Base-by-base conservation (phyloP, 176 grass and related monocot species). In the Dactylis glomerata region DNA sequence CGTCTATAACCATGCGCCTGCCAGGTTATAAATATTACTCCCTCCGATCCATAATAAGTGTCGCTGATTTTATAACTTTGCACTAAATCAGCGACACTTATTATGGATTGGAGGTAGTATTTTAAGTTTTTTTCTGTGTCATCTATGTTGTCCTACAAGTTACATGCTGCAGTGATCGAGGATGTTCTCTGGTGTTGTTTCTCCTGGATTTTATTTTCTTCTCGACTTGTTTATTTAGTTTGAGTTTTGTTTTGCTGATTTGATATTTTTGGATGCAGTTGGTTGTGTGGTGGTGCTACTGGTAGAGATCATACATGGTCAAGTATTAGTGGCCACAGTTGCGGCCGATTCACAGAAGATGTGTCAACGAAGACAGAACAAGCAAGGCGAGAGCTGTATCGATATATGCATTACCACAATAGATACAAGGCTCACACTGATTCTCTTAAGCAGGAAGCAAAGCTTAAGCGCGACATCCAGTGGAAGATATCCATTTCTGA, bases 231-330 rank as follows among this genome's bases (percentile, higher is more conserved):
- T 23, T 57, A 32, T 51, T 68, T 28, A 68, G 4, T 80, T 79
- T 46, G 15, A 42, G 2, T 54, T 79, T 72, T 70, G 7, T 81
- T 81, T 82, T 45, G 50, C 66, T 87, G 20, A 69, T 59, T 57
- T 91, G 40, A 73, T 84, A 50, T 70, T 83, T 83, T 88, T 77
- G 50, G 50, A 57, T 86, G 82, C 70, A 99, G 97, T 79, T 99
- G 93, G 93, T 89, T 96, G 75, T 99, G 97, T 91, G 97, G 93
- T 70, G 97, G 82, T 83, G 88, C 97, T 76, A 94, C 93, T 27
- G 97, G 97, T 42, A 87, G 88, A 81, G 92, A 94, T 65, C 93
- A 99, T 78, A 99, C 97, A 72, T 96, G 97, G 97, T 94, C 89
- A 72, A 89, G 65, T 69, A 96, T 99, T 50, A 92, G 57, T 83